Conservation (phyloP, 2,329 filamentous ascomycete genomes). For the Colletotrichum shisoi region DNA sequence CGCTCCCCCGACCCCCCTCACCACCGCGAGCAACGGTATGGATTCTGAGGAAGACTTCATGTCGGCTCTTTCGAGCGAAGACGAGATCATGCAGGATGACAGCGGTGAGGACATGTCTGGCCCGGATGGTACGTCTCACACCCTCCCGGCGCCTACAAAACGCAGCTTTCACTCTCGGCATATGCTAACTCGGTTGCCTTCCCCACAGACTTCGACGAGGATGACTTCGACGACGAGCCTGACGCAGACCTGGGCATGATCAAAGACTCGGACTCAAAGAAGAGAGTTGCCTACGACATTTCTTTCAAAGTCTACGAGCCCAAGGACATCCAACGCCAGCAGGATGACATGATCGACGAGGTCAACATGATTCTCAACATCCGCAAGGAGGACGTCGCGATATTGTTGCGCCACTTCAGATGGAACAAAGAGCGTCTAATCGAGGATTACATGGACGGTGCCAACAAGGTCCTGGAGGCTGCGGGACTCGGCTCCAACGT, state of each 20-base stretch:
- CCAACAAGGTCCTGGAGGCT: slow-evolving; percentile 79
- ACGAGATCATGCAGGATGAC: slow-evolving; percentile 76
- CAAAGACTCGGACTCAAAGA: slow-evolving; percentile 74
- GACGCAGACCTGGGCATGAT: slow-evolving; percentile 63
- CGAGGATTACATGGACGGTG: slow-evolving; percentile 93
- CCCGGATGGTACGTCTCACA: slow-evolving; percentile 55
- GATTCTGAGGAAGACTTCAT: slow-evolving; percentile 96
- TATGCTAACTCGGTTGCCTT: slow-evolving; percentile 17
- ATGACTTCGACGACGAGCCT: slow-evolving; percentile 66
- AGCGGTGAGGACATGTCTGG: slow-evolving; percentile 75
- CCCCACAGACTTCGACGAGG: slow-evolving; percentile 62
- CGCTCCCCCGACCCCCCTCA: slow-evolving; percentile 65
- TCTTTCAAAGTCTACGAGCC: slow-evolving; percentile 84
- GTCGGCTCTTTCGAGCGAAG: slow-evolving; percentile 81
- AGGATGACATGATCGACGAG: slow-evolving; percentile 85
- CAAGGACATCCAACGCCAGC: slow-evolving; percentile 81
- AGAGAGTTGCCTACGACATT: slow-evolving; percentile 80
- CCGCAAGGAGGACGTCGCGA: slow-evolving; percentile 86
- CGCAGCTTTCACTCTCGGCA: slow-evolving; percentile 35
- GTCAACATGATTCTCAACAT: slow-evolving; percentile 92
- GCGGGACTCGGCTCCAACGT: slow-evolving; percentile 78
- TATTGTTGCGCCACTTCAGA: slow-evolving; percentile 84
- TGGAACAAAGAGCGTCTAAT: slow-evolving; percentile 98
- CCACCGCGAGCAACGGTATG: slow-evolving; percentile 71
- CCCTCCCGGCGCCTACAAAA: slow-evolving; percentile 15